These are phyloP conservation scores for Sclerotinia glacialis DNA, from an alignment of 2,329 filamentous ascomycete species.

Conservation along the genomic window DNA sequence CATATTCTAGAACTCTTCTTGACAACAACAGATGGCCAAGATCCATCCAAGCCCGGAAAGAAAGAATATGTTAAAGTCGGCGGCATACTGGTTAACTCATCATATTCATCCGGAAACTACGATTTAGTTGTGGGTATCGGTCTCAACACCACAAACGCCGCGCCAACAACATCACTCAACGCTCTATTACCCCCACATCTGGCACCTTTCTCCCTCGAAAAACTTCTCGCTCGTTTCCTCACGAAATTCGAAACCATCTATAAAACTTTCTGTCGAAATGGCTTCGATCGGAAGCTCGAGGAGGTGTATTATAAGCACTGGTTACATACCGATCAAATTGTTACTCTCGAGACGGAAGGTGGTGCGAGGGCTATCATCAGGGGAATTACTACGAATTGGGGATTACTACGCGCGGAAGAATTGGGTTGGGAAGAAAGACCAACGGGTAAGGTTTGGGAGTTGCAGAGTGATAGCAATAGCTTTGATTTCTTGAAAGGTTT, in stretches of 20 bases:
- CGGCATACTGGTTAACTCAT: constrained; percentile 87
- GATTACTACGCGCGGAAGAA: constrained; percentile 81
- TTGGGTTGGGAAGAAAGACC: constrained; percentile 66
- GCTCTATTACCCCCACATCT: constrained; percentile 59
- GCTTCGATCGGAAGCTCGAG: constrained; percentile 74
- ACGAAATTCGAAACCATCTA: constrained; percentile 77
- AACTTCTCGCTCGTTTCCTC: constrained; percentile 76
- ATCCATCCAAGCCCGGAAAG: constrained; percentile 53
- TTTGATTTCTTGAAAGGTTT: constrained; percentile 96
- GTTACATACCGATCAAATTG: constrained; percentile 73
- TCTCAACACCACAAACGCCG: constrained; percentile 78
- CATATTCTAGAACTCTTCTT: neutral
- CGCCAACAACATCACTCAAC: constrained; percentile 83
- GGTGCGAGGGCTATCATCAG: constrained; percentile 72
- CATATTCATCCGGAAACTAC: constrained; percentile 73
- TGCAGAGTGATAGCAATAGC: constrained; percentile 97
- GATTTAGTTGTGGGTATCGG: constrained; percentile 84
- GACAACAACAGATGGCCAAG: constrained; percentile 55
- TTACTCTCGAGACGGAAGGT: constrained; percentile 76
- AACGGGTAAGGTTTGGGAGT: constrained; percentile 74
- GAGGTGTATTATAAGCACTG: constrained; percentile 76
- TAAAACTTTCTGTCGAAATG: constrained; percentile 66
- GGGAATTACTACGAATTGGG: constrained; percentile 91
- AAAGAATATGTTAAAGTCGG: constrained; percentile 80
- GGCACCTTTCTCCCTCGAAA: constrained; percentile 67